A percentile compares a stretch with the other conserved stretches of the same genome.
These are phyloP conservation scores for Fusarium napiforme DNA, from an alignment of 2,329 filamentous ascomycete species.

Conservation along the genomic window DNA sequence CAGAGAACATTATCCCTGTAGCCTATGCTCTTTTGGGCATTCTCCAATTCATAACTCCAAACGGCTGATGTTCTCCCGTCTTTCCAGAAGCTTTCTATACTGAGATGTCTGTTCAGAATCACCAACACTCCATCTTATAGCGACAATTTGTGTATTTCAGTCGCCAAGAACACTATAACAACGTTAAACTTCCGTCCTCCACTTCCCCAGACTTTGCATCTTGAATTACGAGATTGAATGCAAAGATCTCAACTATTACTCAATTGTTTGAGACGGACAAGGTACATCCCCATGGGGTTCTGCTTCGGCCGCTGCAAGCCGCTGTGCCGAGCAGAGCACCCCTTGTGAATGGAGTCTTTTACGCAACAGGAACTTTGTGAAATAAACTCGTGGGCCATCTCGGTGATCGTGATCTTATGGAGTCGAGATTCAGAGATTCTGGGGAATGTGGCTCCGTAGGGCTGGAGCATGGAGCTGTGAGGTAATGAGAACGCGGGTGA, in stretches of 20 bases:
- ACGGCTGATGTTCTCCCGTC: not conserved
- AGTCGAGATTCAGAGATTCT: not conserved
- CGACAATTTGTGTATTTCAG: not conserved
- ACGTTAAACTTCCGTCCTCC: slow-evolving; percentile 2
- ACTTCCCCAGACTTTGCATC: slow-evolving; percentile 30
- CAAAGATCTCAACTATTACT: slow-evolving; percentile 28
- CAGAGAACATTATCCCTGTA: not conserved
- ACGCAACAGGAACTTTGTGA: not conserved
- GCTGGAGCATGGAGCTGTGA: slow-evolving; percentile 5
- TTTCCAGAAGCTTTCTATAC: slow-evolving; percentile 15
- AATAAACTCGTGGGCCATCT: slow-evolving; percentile 29
- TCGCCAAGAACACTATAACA: slow-evolving; percentile 2
- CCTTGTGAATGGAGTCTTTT: not conserved
- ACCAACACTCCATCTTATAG: not conserved
- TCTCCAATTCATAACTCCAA: slow-evolving; percentile 18
- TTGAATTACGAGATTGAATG: slow-evolving; percentile 26
- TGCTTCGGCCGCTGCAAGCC: slow-evolving; percentile 30
- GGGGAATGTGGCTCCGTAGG: slow-evolving; percentile 13
- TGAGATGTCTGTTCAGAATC: not conserved
- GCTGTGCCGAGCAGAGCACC: slow-evolving; percentile 6
- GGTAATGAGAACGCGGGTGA: not conserved
- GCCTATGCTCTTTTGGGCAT: not conserved
- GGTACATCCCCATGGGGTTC: slow-evolving; percentile 25
- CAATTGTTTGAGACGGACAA: slow-evolving; percentile 21
- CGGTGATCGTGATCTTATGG: not conserved